These are phyloP conservation scores for Cyathus striatus DNA, from an alignment of 768 basidiomycete genomes.

Conservation along the genomic window DNA sequence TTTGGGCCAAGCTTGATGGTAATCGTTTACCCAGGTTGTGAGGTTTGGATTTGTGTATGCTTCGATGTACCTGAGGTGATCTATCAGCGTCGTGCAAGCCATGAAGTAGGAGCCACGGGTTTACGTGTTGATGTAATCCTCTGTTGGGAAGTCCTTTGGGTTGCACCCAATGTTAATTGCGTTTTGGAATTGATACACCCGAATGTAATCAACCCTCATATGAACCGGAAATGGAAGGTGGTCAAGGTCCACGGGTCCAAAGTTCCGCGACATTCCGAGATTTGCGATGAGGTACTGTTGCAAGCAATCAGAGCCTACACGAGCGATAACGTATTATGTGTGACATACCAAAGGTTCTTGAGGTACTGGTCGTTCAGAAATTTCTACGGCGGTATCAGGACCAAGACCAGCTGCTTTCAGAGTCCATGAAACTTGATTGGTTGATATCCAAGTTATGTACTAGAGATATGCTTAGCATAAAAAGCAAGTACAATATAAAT, in stretches of 20 bases:
- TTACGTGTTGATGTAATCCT: constrained; percentile 63
- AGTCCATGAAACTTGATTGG: constrained; percentile 70
- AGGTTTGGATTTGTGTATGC: constrained; percentile 70
- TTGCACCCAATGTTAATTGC: constrained; percentile 70
- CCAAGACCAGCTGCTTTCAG: constrained; percentile 64
- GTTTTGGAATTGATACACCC: constrained; percentile 67
- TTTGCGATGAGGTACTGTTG: constrained; percentile 76
- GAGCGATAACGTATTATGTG: too few species aligned
- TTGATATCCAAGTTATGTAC: constrained; percentile 86
- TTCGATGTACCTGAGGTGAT: constrained; percentile 40
- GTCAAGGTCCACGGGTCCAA: constrained; percentile 65
- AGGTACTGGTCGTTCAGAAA: constrained; percentile 64
- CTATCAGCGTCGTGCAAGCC: not conserved
- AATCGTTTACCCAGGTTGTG: constrained; percentile 48
- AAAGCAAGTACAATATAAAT: not conserved
- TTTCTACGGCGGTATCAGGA: constrained; percentile 52
- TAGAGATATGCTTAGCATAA: constrained; percentile 15
- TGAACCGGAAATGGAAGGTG: constrained; percentile 64
- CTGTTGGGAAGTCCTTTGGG: constrained; percentile 62
- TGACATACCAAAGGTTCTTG: constrained; percentile 81
- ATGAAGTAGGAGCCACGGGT: constrained; percentile 6
- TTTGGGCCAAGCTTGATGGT: constrained; percentile 54
- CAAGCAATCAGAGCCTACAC: not conserved
- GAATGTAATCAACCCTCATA: constrained; percentile 43
- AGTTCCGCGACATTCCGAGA: constrained; percentile 78